Evolutionary conservation across 2,329 filamentous ascomycete species (phyloP), one percentile per base, ranked within the genome.

Genomic region (Sclerotinia spermophila): DNA sequence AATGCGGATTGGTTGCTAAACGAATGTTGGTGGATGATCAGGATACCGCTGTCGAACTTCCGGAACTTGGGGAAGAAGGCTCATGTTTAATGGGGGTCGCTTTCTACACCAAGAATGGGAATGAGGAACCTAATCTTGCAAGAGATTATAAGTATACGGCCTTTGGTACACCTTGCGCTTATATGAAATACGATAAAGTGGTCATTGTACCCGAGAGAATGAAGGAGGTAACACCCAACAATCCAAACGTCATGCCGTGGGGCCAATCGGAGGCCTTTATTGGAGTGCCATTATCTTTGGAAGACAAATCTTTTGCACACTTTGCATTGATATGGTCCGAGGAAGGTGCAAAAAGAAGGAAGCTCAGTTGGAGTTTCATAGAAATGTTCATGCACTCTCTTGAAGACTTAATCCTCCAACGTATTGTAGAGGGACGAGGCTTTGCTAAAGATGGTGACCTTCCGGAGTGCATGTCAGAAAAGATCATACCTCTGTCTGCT

Each of bases 131-230:
- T 72, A 81, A 84, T 35, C 83, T 88, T 66, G 81, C 87, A 74
- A 84, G 85, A 72, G 85, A 90, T 75, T 86, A 87, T 80, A 87
- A 87, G 73, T 90, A 90, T 79, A 85, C 88, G 75, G 86, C 88
- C 51, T 90, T 89, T 74, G 87, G 76, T 44, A 77, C 88, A 73
- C 89, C 89, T 6, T 90, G 89, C 79, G 85, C 86, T 48, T 86
- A 90, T 77, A 91, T 92, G 89, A 87, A 86, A 74, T 87, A 92
- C 77, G 89, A 91, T 81, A 90, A 91, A 78, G 87, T 91, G 66
- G 90, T 91, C 77, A 80, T 92, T 70, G 87, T 92, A 33, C 87
- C 89, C 0, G 86, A 91, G 70, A 83, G 84, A 56, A 79, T 92
- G 60, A 83, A 82, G 68, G 84, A 87, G 7, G 86, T 90, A 76